These are phyloP conservation scores for Hypholoma fasciculare DNA, from an alignment of 768 basidiomycete species.

Conservation along the genomic window DNA sequence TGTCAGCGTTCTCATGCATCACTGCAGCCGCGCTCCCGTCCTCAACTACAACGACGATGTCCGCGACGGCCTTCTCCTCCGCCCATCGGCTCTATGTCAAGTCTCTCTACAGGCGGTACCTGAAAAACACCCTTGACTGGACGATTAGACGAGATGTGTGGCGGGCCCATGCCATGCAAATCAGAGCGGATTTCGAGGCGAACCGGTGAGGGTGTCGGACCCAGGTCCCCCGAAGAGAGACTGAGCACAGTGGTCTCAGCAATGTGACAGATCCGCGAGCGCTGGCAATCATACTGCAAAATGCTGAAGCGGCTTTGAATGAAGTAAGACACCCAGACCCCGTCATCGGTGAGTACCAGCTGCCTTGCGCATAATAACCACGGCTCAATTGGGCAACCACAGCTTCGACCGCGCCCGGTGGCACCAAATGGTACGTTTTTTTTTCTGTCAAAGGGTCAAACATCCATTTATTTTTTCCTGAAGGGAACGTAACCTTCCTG, in stretches of 20 bases:
- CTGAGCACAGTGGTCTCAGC: conserved; percentile 36
- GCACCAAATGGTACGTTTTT: conserved; percentile 88
- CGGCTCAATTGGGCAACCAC: conserved; percentile 16
- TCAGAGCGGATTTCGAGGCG: conserved; percentile 90
- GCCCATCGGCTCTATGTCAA: conserved; percentile 86
- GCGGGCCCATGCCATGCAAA: conserved; percentile 81
- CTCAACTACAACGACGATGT: conserved; percentile 42
- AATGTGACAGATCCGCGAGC: conserved; percentile 85
- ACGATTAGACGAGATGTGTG: conserved; percentile 82
- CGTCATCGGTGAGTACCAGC: conserved; percentile 73
- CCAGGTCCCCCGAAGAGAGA: neutral
- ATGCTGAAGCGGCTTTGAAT: conserved; percentile 76
- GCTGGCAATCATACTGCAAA: conserved; percentile 72
- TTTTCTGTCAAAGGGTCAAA: neutral
- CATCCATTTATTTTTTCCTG: conserved; percentile 3
- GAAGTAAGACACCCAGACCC: conserved; percentile 84
- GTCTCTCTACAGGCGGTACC: conserved; percentile 84
- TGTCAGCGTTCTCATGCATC: conserved; percentile 20
- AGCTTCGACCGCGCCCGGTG: conserved; percentile 86
- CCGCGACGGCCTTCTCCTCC: conserved; percentile 57
- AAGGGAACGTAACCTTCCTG: conserved; percentile 83
- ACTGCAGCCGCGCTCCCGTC: neutral
- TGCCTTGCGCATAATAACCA: conserved; percentile 1
- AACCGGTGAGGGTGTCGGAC: conserved; percentile 55
- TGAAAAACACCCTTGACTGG: conserved; percentile 92